A percentile compares a stretch with the other conserved stretches of the same genome.
Conservation (phyloP, 108 stramenopile genomes). For the Nitzschia sp. region DNA sequence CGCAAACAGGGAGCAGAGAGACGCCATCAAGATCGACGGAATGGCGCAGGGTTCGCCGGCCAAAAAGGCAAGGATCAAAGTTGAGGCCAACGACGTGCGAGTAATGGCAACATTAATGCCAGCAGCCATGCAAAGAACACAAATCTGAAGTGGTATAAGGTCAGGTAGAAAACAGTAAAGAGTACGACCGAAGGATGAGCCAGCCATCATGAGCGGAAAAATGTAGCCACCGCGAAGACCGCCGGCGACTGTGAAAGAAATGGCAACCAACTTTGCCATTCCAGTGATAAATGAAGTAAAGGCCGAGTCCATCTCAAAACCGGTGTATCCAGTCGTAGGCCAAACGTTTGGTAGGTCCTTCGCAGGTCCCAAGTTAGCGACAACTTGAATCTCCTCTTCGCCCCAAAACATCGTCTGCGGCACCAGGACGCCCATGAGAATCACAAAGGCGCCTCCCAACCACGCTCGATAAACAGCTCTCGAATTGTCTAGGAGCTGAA, state of each 20-base stretch:
- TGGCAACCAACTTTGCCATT: conserved; percentile 55
- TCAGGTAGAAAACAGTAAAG: conserved; percentile 44
- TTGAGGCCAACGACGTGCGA: conserved; percentile 57
- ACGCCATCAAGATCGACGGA: conserved; percentile 55
- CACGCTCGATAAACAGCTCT: conserved; percentile 54
- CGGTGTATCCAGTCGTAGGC: conserved; percentile 59
- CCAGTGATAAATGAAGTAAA: conserved; percentile 50
- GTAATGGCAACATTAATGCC: conserved; percentile 75
- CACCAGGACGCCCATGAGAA: conserved; percentile 47
- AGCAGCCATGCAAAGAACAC: conserved; percentile 56
- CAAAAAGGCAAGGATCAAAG: conserved; percentile 55
- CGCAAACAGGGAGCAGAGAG: conserved; percentile 53
- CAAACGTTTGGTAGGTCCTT: conserved; percentile 54
- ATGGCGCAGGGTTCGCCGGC: conserved; percentile 59
- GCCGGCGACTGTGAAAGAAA: conserved; percentile 72
- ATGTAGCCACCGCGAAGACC: conserved; percentile 70
- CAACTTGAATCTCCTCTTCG: conserved; percentile 55
- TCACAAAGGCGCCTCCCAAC: conserved; percentile 44
- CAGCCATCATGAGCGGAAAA: conserved; percentile 64
- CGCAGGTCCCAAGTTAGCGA: conserved; percentile 54
- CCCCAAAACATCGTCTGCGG: conserved; percentile 81
- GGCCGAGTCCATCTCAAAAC: conserved; percentile 57
- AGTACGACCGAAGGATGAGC: conserved; percentile 60
- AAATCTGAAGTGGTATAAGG: conserved; percentile 36
- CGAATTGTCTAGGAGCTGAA: conserved; percentile 47